phyloP scores from a whole-genome alignment of 2,329 filamentous ascomycete genomes.

The Fusarium sp. region DNA sequence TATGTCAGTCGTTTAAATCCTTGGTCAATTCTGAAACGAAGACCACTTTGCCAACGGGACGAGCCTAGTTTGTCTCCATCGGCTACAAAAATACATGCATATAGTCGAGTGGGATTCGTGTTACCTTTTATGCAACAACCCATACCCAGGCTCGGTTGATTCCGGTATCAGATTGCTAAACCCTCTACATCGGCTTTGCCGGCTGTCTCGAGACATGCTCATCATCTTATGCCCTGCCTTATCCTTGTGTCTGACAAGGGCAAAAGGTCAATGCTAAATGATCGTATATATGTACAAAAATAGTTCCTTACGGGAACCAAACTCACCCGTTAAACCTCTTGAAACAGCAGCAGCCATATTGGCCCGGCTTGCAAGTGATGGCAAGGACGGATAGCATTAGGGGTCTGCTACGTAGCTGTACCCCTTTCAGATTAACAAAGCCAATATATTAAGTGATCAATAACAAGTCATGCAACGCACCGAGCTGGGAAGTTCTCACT shows the following conservation, averaged over 20 bases:
- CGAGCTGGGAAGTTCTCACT: background rate
- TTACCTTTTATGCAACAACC: conserved; percentile 16
- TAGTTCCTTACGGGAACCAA: background rate
- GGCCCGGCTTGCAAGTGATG: background rate
- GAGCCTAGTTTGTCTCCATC: conserved; percentile 19
- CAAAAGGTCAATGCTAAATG: background rate
- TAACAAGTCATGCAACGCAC: background rate
- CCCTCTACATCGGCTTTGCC: conserved; percentile 7
- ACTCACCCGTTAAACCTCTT: background rate
- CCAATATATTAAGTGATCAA: background rate
- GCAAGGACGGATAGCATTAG: background rate
- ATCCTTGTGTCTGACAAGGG: conserved; percentile 17
- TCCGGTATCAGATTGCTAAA: conserved; percentile 25
- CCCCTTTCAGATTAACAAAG: background rate
- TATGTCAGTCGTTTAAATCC: conserved; percentile 16
- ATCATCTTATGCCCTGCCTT: conserved; percentile 13
- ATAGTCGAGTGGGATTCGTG: conserved; percentile 1
- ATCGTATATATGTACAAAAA: background rate
- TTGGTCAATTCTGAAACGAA: conserved; percentile 31
- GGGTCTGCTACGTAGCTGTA: background rate
- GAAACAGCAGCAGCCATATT: background rate
- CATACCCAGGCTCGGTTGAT: conserved; percentile 31
- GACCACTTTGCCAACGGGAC: conserved; percentile 12
- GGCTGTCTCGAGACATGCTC: conserved; percentile 15
- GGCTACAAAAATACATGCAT: conserved; percentile 1